Conservation (phyloP, 2,329 filamentous ascomycete species). For the Trichoderma breve region DNA sequence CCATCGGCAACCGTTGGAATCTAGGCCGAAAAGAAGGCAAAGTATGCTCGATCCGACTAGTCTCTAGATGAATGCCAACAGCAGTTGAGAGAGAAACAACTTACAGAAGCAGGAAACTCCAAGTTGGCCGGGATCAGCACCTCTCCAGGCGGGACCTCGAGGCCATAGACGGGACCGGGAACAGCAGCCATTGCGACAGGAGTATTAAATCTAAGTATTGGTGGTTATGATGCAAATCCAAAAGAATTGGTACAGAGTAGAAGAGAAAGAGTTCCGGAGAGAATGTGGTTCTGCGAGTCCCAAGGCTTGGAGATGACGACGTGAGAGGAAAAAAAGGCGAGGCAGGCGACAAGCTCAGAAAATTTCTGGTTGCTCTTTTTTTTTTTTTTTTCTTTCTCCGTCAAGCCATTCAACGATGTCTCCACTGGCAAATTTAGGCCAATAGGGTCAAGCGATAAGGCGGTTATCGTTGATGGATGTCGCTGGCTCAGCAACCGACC, state of each 20-base stretch:
- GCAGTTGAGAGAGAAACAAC: constrained; percentile 35
- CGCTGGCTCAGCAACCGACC: constrained; percentile 37
- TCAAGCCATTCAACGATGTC: constrained; percentile 3
- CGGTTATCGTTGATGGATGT: constrained; percentile 29
- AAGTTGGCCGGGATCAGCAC: constrained; percentile 75
- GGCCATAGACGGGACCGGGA: constrained; percentile 83
- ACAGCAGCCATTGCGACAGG: constrained; percentile 53
- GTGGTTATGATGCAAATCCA: background rate
- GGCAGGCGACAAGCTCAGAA: constrained; percentile 25
- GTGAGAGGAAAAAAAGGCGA: constrained; percentile 2
- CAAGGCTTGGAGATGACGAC: background rate
- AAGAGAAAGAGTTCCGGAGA: constrained; percentile 5
- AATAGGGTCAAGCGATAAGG: constrained; percentile 34
- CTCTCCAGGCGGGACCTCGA: constrained; percentile 84
- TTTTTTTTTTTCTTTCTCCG: constrained; percentile 31
- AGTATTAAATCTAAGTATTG: constrained; percentile 7
- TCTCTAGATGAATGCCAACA: background rate
- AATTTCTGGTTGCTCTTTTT: constrained; percentile 13
- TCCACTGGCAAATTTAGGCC: constrained; percentile 21
- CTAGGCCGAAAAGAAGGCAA: background rate
- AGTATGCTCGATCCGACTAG: background rate
- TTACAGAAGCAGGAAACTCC: constrained; percentile 80
- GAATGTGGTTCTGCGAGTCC: constrained; percentile 17
- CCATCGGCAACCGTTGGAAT: background rate
- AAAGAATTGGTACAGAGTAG: constrained; percentile 8